phyloP scores from a whole-genome alignment of 805 yeast genomes.

The Wickerhamiella azyma region DNA sequence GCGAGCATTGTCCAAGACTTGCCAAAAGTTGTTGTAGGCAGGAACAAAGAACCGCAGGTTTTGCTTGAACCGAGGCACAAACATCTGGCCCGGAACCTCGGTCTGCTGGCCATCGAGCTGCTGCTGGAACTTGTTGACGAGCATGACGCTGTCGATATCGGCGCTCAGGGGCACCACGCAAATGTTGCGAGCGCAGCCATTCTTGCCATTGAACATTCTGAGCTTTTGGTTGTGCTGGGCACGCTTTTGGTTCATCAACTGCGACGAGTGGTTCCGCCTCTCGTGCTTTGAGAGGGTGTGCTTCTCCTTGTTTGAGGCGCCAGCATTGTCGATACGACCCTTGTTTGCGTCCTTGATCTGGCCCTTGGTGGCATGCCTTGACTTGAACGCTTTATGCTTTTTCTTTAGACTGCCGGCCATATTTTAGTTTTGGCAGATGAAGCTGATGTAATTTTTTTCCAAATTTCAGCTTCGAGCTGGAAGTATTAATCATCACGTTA shows the following conservation, averaged over 20 bases:
- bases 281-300: constrained; percentile 40
- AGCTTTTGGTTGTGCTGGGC: constrained; percentile 42
- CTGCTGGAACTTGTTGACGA: constrained; percentile 16
- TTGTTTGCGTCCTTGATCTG: constrained; percentile 61
- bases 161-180: constrained; percentile 67
- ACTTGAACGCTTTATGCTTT: constrained; percentile 80
- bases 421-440: not conserved
- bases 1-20: constrained; percentile 74
- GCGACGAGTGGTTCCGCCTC: constrained; percentile 67
- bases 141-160: constrained; percentile 38
- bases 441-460: constrained; percentile 6
- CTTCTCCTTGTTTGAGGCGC: constrained; percentile 18
- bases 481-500: too few relatives aligned
- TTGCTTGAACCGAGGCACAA: constrained; percentile 56
- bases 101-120: constrained; percentile 14
- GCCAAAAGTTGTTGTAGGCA: constrained; percentile 47
- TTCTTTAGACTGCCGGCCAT: constrained; percentile 47
- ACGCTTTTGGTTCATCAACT: constrained; percentile 58
- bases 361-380: constrained; percentile 83
- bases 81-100: constrained; percentile 28
- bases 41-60: constrained; percentile 54
- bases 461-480: too few relatives aligned
- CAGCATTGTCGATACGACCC: constrained; percentile 70
- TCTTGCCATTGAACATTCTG: constrained; percentile 63
- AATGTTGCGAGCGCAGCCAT: constrained; percentile 72